phyloP scores from a whole-genome alignment of 1,139 yeast species.

The Geotrichum cucujoidarum region DNA sequence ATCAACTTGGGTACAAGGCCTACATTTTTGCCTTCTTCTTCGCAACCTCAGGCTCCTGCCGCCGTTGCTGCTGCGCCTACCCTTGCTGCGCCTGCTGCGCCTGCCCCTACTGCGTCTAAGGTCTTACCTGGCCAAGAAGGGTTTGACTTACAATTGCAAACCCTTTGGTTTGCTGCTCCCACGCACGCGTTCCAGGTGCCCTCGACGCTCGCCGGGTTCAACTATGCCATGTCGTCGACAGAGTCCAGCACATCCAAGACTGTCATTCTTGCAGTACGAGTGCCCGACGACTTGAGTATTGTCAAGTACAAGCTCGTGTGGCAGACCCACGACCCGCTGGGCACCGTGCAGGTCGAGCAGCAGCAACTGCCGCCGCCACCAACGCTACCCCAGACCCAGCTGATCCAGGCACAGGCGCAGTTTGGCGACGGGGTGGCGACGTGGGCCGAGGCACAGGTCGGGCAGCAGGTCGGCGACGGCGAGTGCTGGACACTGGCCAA shows the following conservation, averaged over 20 bases:
- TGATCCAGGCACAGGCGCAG: conserved; percentile 32
- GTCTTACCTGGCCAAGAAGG: conserved; percentile 20
- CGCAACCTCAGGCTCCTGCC: conserved; percentile 20
- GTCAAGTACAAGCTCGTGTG: conserved; percentile 46
- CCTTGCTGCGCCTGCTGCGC: conserved; percentile 15
- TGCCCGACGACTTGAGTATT: conserved; percentile 48
- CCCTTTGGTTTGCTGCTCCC: conserved; percentile 30
- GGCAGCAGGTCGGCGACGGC: conserved; percentile 59
- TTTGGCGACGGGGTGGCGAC: conserved; percentile 49
- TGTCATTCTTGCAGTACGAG: conserved; percentile 37
- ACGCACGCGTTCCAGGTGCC: conserved; percentile 27
- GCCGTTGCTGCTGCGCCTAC: conserved; percentile 17
- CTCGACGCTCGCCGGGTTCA: conserved; percentile 26
- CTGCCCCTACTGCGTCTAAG: conserved; percentile 14
- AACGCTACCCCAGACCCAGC: conserved; percentile 40
- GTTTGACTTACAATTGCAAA: conserved; percentile 28
- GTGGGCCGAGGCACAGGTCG: conserved; percentile 56
- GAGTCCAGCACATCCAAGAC: conserved; percentile 22
- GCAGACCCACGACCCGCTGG: conserved; percentile 34
- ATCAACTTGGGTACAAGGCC: conserved; percentile 33
- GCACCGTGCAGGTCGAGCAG: conserved; percentile 35
- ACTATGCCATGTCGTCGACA: conserved; percentile 22
- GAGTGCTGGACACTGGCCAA: conserved; percentile 78
- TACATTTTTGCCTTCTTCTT: background rate
- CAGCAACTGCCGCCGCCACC: conserved; percentile 51